These are phyloP conservation scores for Agastache rugosa DNA, from an alignment of 257 asterid species.

Conservation along the genomic window DNA sequence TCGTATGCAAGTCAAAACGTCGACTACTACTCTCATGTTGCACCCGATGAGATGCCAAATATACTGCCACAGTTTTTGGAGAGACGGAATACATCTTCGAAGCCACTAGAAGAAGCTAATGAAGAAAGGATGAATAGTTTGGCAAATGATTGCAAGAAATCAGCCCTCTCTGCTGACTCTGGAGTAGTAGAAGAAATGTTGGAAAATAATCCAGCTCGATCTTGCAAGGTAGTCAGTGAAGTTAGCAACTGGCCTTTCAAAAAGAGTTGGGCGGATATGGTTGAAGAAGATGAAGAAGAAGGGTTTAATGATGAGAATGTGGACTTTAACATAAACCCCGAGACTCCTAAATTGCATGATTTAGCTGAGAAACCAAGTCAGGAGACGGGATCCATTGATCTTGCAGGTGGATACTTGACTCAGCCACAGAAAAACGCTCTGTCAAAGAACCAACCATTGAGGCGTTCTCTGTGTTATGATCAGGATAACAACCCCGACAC, in stretches of 20 bases:
- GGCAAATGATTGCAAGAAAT: constrained; percentile 16
- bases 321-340: constrained; percentile 47
- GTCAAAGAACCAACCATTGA: constrained; percentile 29
- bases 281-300: constrained; percentile 61
- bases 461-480: constrained; percentile 54
- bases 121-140: constrained; percentile 21
- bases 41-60: constrained; percentile 21
- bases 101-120: constrained; percentile 11
- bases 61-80: constrained; percentile 11
- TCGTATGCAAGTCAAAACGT: constrained; percentile 23
- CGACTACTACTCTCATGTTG: constrained; percentile 12
- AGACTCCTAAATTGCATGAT: constrained; percentile 40
- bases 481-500: constrained; percentile 26
- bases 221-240: neutral
- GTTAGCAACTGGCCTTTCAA: neutral
- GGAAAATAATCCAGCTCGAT: constrained; percentile 4
- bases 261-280: constrained; percentile 88
- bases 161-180: constrained; percentile 1
- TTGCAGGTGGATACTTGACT: constrained; percentile 58
- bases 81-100: constrained; percentile 14
- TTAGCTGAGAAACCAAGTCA: constrained; percentile 39
- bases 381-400: constrained; percentile 42
- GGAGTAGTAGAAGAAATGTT: constrained; percentile 11
- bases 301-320: constrained; percentile 54
- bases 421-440: constrained; percentile 55